These are phyloP conservation scores for Helianthus tuberosus DNA, from an alignment of 129 eudicot genomes.

Conservation along the genomic window DNA sequence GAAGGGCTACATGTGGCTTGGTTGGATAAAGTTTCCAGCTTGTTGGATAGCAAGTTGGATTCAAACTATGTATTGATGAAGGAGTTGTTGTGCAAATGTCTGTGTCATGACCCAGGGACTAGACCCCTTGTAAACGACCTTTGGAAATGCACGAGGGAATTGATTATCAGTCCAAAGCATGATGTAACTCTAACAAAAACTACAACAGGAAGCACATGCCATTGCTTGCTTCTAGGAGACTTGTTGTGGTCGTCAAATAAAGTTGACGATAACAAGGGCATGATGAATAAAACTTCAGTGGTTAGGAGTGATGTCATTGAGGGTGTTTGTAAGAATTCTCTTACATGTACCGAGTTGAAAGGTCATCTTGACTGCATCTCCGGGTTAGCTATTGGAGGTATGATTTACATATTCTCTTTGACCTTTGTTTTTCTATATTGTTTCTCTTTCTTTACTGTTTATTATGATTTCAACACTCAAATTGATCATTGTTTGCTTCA, in stretches of 20 bases:
- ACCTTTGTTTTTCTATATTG: constrained; percentile 1
- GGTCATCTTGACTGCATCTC: constrained; percentile 80
- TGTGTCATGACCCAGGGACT: constrained; percentile 45
- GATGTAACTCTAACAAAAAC: constrained; percentile 29
- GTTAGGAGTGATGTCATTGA: constrained; percentile 45
- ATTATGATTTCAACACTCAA: background rate
- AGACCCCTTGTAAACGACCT: constrained; percentile 61
- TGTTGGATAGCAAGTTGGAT: constrained; percentile 42
- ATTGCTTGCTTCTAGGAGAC: constrained; percentile 61
- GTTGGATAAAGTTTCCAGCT: constrained; percentile 47
- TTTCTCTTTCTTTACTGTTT: background rate
- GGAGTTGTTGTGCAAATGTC: constrained; percentile 49
- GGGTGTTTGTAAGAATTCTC: constrained; percentile 44
- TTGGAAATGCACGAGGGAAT: constrained; percentile 62
- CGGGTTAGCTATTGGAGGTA: constrained; percentile 84
- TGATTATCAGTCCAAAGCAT: constrained; percentile 38
- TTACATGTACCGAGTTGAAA: constrained; percentile 56
- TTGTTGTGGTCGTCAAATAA: constrained; percentile 39
- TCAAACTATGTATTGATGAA: constrained; percentile 28
- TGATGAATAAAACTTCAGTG: constrained; percentile 28
- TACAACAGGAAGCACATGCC: constrained; percentile 24
- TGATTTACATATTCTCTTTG: constrained; percentile 10
- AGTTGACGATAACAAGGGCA: constrained; percentile 29
- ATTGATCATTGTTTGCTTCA: too few relatives aligned
- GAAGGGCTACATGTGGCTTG: constrained; percentile 39